Evolutionary conservation across 2,329 filamentous ascomycete genomes (phyloP).

Genomic region (Scopulariopsis brevicaulis): DNA sequence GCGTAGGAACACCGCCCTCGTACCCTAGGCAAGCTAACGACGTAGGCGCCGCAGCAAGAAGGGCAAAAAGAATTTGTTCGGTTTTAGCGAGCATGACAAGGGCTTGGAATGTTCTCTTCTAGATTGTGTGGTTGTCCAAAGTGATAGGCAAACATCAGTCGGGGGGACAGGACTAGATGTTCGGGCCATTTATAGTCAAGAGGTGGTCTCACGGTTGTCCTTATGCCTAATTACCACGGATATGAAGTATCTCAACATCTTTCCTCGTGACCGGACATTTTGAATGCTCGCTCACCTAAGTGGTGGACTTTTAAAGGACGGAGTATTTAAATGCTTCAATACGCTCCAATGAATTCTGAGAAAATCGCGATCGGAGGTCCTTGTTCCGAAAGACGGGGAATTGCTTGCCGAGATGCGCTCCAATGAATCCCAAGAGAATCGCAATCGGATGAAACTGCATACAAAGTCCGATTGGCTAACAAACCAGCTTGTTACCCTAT

Average conservation of each 20-base stretch:
- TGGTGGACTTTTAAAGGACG: not conserved
- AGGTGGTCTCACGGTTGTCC: not conserved
- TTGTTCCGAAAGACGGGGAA: too few species aligned
- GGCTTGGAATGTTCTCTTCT: not conserved
- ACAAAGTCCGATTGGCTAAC: too few species aligned
- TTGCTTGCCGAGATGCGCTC: too few species aligned
- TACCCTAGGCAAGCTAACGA: conserved; percentile 14
- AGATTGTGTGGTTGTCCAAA: not conserved
- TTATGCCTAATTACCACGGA: not conserved
- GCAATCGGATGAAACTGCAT: too few species aligned
- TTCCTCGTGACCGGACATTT: not conserved
- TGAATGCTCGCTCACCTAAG: not conserved
- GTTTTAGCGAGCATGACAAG: not conserved
- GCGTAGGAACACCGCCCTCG: conserved; percentile 15
- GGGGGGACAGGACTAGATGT: not conserved
- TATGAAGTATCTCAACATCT: not conserved
- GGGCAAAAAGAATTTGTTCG: conserved; percentile 1
- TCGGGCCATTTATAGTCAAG: not conserved
- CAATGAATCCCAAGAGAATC: too few species aligned
- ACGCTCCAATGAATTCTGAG: not conserved
- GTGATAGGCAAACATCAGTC: not conserved
- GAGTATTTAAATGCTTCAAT: not conserved
- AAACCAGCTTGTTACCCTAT: too few species aligned
- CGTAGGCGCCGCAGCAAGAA: conserved; percentile 6
- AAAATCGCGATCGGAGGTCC: too few species aligned